These are phyloP conservation scores for Tolypocladium amazonense DNA, from an alignment of 2,329 filamentous ascomycete species.

Conservation along the genomic window DNA sequence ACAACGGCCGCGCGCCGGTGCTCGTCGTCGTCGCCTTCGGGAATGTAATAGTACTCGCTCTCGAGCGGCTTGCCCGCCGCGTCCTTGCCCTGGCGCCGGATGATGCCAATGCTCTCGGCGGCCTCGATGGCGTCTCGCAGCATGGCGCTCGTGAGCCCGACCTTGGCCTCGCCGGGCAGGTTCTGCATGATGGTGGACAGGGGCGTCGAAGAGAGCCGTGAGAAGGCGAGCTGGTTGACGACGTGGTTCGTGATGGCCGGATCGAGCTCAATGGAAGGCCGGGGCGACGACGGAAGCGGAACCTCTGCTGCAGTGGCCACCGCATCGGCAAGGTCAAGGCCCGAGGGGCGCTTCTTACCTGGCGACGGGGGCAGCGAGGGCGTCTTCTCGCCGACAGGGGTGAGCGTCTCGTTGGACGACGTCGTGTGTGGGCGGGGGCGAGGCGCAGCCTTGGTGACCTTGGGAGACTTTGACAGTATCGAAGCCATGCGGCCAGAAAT, in stretches of 20 bases:
- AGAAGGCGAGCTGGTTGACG: slow-evolving; percentile 91
- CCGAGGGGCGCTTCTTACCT: slow-evolving; percentile 8
- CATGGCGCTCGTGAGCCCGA: slow-evolving; percentile 46
- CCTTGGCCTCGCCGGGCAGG: slow-evolving; percentile 58
- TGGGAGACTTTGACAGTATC: slow-evolving; percentile 60
- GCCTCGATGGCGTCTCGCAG: slow-evolving; percentile 63
- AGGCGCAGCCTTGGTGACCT: slow-evolving; percentile 20
- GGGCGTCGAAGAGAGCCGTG: slow-evolving; percentile 81
- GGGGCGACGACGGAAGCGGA: slow-evolving; percentile 8
- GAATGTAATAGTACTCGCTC: slow-evolving; percentile 94
- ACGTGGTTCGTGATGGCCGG: slow-evolving; percentile 66
- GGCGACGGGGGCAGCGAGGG: slow-evolving; percentile 13
- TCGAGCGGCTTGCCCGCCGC: slow-evolving; percentile 88
- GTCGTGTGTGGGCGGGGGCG: slow-evolving; percentile 11
- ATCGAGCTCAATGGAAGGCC: slow-evolving; percentile 22
- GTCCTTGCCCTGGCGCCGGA: slow-evolving; percentile 85
- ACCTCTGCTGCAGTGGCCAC: not conserved
- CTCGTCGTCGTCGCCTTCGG: slow-evolving; percentile 73
- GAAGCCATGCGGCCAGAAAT: slow-evolving; percentile 73
- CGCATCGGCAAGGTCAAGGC: not conserved
- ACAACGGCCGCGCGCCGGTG: slow-evolving; percentile 73
- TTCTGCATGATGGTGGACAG: slow-evolving; percentile 82
- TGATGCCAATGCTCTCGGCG: slow-evolving; percentile 75
- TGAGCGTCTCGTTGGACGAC: slow-evolving; percentile 11
- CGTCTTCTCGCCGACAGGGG: slow-evolving; percentile 6